Conservation (phyloP, 2,329 filamentous ascomycete species). For the Neoarthrinium moseri region DNA sequence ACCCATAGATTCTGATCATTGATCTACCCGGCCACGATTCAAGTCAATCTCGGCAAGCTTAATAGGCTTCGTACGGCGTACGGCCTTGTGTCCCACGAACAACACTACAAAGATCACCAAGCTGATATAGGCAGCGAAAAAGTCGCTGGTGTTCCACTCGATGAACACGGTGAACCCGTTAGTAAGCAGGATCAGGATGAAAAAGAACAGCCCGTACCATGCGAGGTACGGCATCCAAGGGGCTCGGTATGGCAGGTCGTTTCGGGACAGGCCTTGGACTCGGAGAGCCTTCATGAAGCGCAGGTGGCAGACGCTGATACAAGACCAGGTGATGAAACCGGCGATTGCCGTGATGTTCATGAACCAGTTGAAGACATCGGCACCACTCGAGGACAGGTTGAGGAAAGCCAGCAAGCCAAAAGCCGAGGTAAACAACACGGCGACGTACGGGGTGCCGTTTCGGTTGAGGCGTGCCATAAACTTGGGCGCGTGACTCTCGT, state of each 20-base stretch:
- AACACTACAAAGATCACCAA: slow-evolving; percentile 62
- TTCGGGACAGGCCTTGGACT: slow-evolving; percentile 55
- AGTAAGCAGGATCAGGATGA: slow-evolving; percentile 61
- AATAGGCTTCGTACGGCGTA: slow-evolving; percentile 24
- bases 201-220: slow-evolving; percentile 66
- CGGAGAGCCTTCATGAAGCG: slow-evolving; percentile 62
- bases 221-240: slow-evolving; percentile 63
- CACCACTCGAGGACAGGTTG: slow-evolving; percentile 59
- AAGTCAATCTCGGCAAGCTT: slow-evolving; percentile 25
- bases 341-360: slow-evolving; percentile 69
- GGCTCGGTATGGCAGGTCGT: slow-evolving; percentile 58
- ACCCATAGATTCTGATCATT: slow-evolving; percentile 8
- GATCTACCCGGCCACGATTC: slow-evolving; percentile 21
- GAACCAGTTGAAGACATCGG: slow-evolving; percentile 69
- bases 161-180: slow-evolving; percentile 71
- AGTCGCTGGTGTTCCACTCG: slow-evolving; percentile 56
- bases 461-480: slow-evolving; percentile 60
- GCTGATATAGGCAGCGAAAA: slow-evolving; percentile 65
- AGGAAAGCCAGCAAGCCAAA: slow-evolving; percentile 67
- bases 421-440: slow-evolving; percentile 54
- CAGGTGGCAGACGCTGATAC: slow-evolving; percentile 64
- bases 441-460: slow-evolving; percentile 60
- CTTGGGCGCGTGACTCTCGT: slow-evolving; percentile 61
- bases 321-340: slow-evolving; percentile 69
- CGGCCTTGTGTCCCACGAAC: slow-evolving; percentile 59